Base-by-base conservation (phyloP, 345 rosid species). In the Melaleuca alternifolia region DNA sequence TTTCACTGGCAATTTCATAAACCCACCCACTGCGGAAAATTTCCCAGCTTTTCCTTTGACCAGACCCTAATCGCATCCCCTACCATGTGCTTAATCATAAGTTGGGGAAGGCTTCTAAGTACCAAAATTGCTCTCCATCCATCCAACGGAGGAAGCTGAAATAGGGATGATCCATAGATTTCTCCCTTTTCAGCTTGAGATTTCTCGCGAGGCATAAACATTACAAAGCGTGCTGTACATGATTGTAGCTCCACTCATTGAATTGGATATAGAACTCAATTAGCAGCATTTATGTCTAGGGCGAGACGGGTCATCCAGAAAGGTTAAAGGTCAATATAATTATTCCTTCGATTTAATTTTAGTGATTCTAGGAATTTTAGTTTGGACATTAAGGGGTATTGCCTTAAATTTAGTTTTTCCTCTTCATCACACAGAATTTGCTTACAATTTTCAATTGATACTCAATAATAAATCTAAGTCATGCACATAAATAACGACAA, bases 1-100 rank as follows among this genome's bases (percentile, higher is more conserved):
- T 41, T 41, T 41, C 4, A 41, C 41, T 41, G 41, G 41, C 41
- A 41, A 41, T 41, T n/a, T n/a, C n/a, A n/a, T 41, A 41, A 41
- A 4, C 41, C 3, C 4, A 24, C 0, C 62, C 28, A 57, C 28
- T 1, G 24, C 11, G n/a, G 24, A 56, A 56, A 56, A 56, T 0
- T 56, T 56, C 24, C 15, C n/a, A 57, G 30, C 62, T 57, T 57
- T 57, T 57, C 15, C 24, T 24, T 28, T 57, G 62, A 57, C 3
- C 1, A 1, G 30, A 57, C 7, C 15, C 13, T 57, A 57, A 28
- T 24, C 0, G 26, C 24, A 26, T 1, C 30, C 3, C 1, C 0
- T 57, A 28, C 24, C 26, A 57, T 57, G 62, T 11, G 14, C 62
- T 57, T 26, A 57, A 57, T 57, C 3, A 11, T 57, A 57, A 14